These are phyloP conservation scores for Ophioceras dolichostomum DNA, from an alignment of 2,329 filamentous ascomycete species.

Conservation along the genomic window DNA sequence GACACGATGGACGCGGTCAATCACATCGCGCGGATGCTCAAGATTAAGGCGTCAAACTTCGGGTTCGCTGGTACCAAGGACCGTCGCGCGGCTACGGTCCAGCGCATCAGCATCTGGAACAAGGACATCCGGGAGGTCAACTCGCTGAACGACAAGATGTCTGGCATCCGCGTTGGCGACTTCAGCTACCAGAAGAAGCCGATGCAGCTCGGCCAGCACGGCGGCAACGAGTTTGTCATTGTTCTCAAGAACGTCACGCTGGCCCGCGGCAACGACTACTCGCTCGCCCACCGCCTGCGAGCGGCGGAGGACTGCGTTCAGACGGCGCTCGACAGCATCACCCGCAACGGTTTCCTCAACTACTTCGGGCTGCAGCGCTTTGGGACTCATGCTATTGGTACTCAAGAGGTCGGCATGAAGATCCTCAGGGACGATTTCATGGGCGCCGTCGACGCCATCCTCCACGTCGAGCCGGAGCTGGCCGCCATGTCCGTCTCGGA, in stretches of 20 bases:
- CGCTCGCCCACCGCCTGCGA: conserved; percentile 34
- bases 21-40: conserved; percentile 62
- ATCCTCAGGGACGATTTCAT: conserved; percentile 75
- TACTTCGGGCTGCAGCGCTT: conserved; percentile 98
- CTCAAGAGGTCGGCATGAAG: conserved; percentile 71
- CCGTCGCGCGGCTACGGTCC: conserved; percentile 72
- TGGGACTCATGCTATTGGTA: conserved; percentile 75
- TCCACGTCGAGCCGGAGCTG: conserved; percentile 57
- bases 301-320: conserved; percentile 36
- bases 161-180: conserved; percentile 59
- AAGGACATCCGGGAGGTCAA: conserved; percentile 46
- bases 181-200: conserved; percentile 63
- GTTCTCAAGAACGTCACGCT: conserved; percentile 78
- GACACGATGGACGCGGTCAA: conserved; percentile 88
- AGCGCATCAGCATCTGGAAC: conserved; percentile 57
- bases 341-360: conserved; percentile 77
- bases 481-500: conserved; percentile 26
- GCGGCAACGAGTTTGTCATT: conserved; percentile 87
- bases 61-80: conserved; percentile 79
- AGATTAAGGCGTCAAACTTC: conserved; percentile 64
- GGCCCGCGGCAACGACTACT: conserved; percentile 23
- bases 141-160: conserved; percentile 50
- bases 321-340: conserved; percentile 53
- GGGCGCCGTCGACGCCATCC: conserved; percentile 64
- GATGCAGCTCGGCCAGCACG: conserved; percentile 71